Evolutionary conservation across 441 rosid species (phyloP).

Genomic region (Sinapis alba): DNA sequence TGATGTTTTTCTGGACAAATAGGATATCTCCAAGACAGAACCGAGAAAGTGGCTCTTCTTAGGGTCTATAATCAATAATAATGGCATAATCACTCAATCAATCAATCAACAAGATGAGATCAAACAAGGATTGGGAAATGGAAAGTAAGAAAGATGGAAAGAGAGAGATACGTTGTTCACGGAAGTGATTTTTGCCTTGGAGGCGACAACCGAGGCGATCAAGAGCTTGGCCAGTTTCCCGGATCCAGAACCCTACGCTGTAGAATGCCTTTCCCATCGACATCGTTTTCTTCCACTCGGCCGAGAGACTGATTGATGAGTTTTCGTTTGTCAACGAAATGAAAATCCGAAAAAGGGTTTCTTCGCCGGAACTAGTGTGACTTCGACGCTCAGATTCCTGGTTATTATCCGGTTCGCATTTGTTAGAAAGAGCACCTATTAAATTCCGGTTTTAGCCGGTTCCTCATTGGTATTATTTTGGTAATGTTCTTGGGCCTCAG

Average conservation of each 20-base stretch:
- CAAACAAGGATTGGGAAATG: neutral
- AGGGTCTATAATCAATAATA: neutral
- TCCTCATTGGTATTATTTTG: neutral
- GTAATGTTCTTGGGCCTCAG: neutral
- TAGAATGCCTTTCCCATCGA: constrained; percentile 62
- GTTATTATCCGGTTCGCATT: constrained; percentile 22
- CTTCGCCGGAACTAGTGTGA: constrained; percentile 29
- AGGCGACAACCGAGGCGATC: constrained; percentile 81
- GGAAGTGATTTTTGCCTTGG: constrained; percentile 67
- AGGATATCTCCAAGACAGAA: no score
- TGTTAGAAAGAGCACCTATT: neutral
- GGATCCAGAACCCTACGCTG: constrained; percentile 72
- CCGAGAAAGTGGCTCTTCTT: neutral
- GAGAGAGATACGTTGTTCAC: constrained; percentile 58
- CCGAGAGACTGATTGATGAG: no score
- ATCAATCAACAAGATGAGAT: neutral
- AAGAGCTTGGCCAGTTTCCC: constrained; percentile 81
- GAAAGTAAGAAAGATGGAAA: neutral
- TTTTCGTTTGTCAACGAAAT: constrained; percentile 20
- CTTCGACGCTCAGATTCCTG: constrained; percentile 9
- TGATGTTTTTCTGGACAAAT: neutral
- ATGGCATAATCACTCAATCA: neutral
- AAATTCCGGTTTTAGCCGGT: neutral
- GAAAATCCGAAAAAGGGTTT: constrained; percentile 12
- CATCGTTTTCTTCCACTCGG: constrained; percentile 35